phyloP scores from a whole-genome alignment of 805 yeast species.

The Candida andamanensis region DNA sequence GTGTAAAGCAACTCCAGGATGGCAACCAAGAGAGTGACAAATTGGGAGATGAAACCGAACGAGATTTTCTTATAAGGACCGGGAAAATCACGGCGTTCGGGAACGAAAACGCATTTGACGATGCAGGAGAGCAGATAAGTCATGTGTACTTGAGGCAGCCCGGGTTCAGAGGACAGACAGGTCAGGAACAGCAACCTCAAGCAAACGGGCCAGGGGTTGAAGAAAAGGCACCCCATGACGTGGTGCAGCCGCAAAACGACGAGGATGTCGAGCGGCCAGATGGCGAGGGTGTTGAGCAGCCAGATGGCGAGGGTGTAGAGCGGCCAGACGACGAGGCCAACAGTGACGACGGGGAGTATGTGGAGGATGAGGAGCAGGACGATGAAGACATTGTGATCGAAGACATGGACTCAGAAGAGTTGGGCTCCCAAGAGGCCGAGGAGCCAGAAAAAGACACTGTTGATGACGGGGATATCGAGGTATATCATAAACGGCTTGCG shows the following conservation, averaged over 20 bases:
- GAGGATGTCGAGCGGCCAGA: not conserved
- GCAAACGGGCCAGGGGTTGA: not conserved
- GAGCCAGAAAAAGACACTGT: conserved; percentile 13
- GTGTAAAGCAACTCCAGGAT: conserved; percentile 35
- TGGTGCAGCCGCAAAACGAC: too few species aligned
- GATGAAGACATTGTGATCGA: conserved; percentile 1
- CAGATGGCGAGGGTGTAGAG: not conserved
- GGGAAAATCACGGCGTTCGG: conserved; percentile 96
- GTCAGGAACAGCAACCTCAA: conserved; percentile 10
- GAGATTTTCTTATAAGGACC: conserved; percentile 76
- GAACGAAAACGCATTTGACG: conserved; percentile 51
- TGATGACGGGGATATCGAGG: conserved; percentile 8
- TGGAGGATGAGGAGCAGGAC: not conserved
- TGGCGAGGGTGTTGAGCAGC: too few species aligned
- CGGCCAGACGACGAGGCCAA: not conserved
- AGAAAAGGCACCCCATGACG: too few species aligned
- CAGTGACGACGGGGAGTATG: not conserved
- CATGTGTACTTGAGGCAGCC: conserved; percentile 49
- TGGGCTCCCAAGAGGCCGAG: not conserved
- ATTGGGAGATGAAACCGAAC: conserved; percentile 69
- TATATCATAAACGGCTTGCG: not conserved
- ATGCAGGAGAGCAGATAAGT: conserved; percentile 24
- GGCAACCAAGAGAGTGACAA: conserved; percentile 22
- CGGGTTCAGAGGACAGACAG: too few species aligned
- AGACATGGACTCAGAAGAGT: conserved; percentile 1